Evolutionary conservation across 345 rosid species (phyloP).

Genomic region (Lepidium aucheri): DNA sequence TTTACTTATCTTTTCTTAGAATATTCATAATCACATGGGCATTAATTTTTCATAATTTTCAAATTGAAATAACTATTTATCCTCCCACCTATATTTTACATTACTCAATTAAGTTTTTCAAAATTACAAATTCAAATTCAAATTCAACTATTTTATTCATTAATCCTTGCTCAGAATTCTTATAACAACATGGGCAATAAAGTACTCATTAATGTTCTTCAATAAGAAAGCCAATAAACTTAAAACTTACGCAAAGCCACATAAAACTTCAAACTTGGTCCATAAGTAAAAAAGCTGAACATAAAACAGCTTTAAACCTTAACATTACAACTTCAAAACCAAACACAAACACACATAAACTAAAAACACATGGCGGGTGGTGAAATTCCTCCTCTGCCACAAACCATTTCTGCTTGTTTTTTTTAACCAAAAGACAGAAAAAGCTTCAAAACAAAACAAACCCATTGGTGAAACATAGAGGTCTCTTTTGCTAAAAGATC

Average conservation of each 20-base stretch:
- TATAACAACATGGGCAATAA: background rate
- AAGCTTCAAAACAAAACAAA: background rate
- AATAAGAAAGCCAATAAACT: background rate
- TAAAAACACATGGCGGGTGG: conserved; percentile 17
- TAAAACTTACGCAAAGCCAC: background rate
- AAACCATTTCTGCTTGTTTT: conserved; percentile 14
- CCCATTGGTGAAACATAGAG: conserved; percentile 19
- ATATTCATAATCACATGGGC: background rate
- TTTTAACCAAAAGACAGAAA: conserved; percentile 14
- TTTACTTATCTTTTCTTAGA: background rate
- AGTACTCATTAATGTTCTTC: background rate
- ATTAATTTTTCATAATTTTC: background rate
- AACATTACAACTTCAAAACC: conserved; percentile 10
- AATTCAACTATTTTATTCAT: background rate
- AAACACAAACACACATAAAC: background rate
- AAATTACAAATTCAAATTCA: background rate
- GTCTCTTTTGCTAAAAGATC: conserved; percentile 11
- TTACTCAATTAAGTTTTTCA: background rate
- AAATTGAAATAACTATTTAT: background rate
- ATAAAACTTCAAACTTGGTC: background rate
- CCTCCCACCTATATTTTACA: background rate
- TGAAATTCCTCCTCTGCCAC: conserved; percentile 24
- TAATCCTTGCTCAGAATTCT: background rate
- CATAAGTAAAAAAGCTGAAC: background rate
- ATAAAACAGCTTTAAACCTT: background rate